Conservation (phyloP, 495 filamentous ascomycete genomes). For the Xylaria telfairii region DNA sequence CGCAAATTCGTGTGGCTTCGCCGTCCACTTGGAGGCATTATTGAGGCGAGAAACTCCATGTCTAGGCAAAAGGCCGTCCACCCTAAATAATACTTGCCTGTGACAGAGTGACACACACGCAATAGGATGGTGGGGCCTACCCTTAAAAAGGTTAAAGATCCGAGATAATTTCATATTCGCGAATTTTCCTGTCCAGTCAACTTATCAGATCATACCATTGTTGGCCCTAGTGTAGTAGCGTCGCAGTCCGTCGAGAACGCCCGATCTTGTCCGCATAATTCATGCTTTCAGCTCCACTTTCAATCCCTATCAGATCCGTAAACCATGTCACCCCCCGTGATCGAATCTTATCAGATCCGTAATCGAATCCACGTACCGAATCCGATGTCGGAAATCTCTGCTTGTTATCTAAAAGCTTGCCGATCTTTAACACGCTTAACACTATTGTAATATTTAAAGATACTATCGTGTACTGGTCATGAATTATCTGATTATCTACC, state of each 20-base stretch:
- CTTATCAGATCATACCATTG: slow-evolving; percentile 1
- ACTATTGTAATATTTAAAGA: too few relatives aligned
- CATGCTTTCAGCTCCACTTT: neutral
- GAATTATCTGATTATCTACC: too few relatives aligned
- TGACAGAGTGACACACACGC: neutral
- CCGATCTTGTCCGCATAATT: neutral
- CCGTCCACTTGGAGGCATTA: too few relatives aligned
- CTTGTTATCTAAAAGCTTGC: neutral
- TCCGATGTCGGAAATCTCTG: slow-evolving; percentile 1
- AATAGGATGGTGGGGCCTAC: neutral
- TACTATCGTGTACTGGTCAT: too few relatives aligned
- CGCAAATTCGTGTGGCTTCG: neutral
- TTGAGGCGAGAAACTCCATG: neutral
- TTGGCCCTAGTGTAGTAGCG: neutral
- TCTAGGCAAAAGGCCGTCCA: neutral
- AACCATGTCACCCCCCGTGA: neutral
- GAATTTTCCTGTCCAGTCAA: neutral
- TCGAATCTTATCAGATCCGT: slow-evolving; percentile 15
- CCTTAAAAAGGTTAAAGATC: neutral
- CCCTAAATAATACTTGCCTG: neutral
- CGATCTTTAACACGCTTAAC: neutral
- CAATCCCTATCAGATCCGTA: neutral
- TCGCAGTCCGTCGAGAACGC: neutral
- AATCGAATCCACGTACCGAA: neutral
- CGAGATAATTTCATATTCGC: neutral